Conservation (phyloP, 1,139 yeast genomes). For the Pichiaceae sp. region DNA sequence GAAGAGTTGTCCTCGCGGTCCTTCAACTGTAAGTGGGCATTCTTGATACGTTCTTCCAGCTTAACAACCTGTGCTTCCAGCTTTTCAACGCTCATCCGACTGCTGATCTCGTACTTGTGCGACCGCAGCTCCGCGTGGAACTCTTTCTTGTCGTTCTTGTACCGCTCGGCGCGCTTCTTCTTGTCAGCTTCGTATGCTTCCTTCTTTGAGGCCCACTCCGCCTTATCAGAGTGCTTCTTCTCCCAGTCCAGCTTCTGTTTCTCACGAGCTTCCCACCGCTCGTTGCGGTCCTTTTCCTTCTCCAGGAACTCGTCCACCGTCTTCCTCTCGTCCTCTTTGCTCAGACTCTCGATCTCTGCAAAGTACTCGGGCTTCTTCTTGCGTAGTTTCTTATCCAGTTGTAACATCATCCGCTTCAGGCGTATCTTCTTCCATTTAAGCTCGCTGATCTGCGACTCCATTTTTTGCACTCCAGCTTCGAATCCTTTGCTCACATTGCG, state of each 20-base stretch:
- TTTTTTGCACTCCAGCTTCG: conserved; percentile 70
- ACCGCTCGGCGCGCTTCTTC: conserved; percentile 39
- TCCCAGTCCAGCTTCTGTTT: conserved; percentile 31
- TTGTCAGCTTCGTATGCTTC: conserved; percentile 42
- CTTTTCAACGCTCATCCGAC: conserved; percentile 58
- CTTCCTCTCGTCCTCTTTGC: conserved; percentile 51
- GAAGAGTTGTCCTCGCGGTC: conserved; percentile 93
- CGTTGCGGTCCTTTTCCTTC: conserved; percentile 71
- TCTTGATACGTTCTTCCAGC: conserved; percentile 62
- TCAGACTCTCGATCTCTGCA: conserved; percentile 61
- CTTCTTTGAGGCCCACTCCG: conserved; percentile 43
- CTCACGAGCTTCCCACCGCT: conserved; percentile 32
- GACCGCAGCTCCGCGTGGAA: conserved; percentile 53
- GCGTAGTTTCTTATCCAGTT: conserved; percentile 46
- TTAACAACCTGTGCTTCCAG: conserved; percentile 64
- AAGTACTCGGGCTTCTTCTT: conserved; percentile 54
- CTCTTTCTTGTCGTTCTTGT: conserved; percentile 46
- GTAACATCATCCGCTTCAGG: conserved; percentile 60
- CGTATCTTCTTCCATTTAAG: conserved; percentile 78
- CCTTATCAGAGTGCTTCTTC: conserved; percentile 44
- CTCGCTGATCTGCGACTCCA: conserved; percentile 69
- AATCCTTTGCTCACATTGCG: conserved; percentile 84
- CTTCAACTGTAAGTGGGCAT: conserved; percentile 65
- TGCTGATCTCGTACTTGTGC: conserved; percentile 51
- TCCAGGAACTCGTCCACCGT: conserved; percentile 48